phyloP scores from a whole-genome alignment of 2,329 filamentous ascomycete genomes.

The Aspergillus sp. region DNA sequence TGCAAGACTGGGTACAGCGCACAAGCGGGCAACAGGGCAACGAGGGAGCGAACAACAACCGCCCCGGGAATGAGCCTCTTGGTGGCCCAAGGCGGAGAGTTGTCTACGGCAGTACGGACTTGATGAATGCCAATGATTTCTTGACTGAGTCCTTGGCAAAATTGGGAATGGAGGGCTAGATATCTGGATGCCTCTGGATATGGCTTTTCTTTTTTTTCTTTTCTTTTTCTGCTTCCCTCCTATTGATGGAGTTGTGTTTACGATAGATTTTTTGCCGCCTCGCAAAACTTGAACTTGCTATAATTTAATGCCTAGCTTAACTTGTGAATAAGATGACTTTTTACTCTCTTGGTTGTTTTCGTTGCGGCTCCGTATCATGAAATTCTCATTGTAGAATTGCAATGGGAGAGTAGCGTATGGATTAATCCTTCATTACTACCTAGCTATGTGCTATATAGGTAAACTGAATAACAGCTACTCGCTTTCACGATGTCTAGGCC shows the following conservation, averaged over 20 bases:
- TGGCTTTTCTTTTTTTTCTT: neutral
- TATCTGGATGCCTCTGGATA: constrained; percentile 5
- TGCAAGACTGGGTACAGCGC: constrained; percentile 91
- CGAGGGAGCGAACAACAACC: constrained; percentile 40
- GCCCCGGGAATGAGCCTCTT: constrained; percentile 26
- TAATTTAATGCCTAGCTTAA: neutral
- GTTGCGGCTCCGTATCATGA: neutral
- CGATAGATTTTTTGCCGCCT: neutral
- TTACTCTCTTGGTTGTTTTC: neutral
- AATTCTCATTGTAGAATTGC: no score
- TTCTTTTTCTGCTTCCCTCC: neutral
- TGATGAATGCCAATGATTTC: constrained; percentile 64
- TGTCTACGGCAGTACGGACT: constrained; percentile 88
- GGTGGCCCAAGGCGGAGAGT: constrained; percentile 71
- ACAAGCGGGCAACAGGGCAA: constrained; percentile 59
- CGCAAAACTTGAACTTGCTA: neutral
- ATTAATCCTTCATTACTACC: neutral
- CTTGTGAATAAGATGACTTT: neutral
- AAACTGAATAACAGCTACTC: neutral
- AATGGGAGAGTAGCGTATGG: neutral
- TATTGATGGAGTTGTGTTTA: neutral
- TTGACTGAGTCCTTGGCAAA: constrained; percentile 56
- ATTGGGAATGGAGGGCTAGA: constrained; percentile 56
- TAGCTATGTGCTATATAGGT: neutral
- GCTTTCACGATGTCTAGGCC: no score